These are phyloP conservation scores for Hericium rajendrae DNA, from an alignment of 768 basidiomycete genomes.

Conservation along the genomic window DNA sequence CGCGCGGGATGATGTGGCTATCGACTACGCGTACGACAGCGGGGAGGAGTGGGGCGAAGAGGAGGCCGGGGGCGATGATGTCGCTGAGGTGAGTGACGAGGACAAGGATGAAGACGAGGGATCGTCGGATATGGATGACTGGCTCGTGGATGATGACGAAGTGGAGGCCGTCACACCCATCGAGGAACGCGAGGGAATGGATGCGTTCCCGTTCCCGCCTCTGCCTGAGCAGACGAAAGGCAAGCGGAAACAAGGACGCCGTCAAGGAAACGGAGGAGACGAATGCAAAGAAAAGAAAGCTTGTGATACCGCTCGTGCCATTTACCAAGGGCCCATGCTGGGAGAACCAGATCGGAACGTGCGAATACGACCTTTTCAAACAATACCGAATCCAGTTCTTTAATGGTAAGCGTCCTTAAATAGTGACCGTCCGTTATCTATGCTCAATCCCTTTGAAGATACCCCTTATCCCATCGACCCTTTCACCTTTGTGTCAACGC, in stretches of 20 bases:
- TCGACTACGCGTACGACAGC: slow-evolving; percentile 91
- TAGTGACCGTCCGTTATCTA: not conserved
- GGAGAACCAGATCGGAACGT: slow-evolving; percentile 60
- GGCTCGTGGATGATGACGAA: slow-evolving; percentile 72
- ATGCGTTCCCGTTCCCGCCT: slow-evolving; percentile 25
- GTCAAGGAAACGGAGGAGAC: slow-evolving; percentile 51
- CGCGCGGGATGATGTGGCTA: slow-evolving; percentile 58
- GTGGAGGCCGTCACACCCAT: slow-evolving; percentile 31
- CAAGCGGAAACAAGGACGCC: slow-evolving; percentile 34
- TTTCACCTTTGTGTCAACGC: slow-evolving; percentile 68
- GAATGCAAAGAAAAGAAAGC: slow-evolving; percentile 67
- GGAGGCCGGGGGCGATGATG: slow-evolving; percentile 65
- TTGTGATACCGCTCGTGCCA: slow-evolving; percentile 70
- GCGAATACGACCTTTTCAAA: slow-evolving; percentile 61
- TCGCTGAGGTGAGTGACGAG: slow-evolving; percentile 46
- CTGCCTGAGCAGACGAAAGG: slow-evolving; percentile 55
- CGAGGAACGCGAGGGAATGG: slow-evolving; percentile 29
- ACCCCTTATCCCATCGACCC: slow-evolving; percentile 66
- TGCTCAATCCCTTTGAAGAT: slow-evolving; percentile 33
- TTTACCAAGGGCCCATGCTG: slow-evolving; percentile 78
- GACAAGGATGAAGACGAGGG: slow-evolving; percentile 58
- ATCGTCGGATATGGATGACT: slow-evolving; percentile 69
- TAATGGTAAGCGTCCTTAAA: slow-evolving; percentile 49
- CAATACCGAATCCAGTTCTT: slow-evolving; percentile 72
- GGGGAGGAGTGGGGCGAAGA: slow-evolving; percentile 95